A percentile compares a stretch with the other conserved stretches of the same genome.
Conservation (phyloP, 129 eudicot genomes). For the Solidago caesia region DNA sequence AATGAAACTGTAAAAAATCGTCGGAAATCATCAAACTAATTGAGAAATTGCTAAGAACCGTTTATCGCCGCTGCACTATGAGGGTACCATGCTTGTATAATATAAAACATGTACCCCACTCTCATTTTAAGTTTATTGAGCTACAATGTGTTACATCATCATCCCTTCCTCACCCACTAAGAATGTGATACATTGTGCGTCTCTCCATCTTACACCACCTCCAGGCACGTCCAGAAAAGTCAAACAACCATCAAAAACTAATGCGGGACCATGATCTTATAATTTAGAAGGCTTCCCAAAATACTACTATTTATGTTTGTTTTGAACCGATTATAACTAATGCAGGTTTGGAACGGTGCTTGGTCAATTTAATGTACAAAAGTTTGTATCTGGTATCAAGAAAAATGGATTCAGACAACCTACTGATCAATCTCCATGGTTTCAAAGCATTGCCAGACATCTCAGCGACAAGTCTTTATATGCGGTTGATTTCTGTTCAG, state of each 20-base stretch:
- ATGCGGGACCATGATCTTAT: too few species aligned
- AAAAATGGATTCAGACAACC: conserved; percentile 38
- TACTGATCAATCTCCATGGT: conserved; percentile 45
- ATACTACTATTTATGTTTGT: neutral
- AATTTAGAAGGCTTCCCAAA: neutral
- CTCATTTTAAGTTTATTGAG: neutral
- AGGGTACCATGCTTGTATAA: too few species aligned
- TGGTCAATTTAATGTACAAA: conserved; percentile 78
- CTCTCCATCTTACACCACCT: too few species aligned
- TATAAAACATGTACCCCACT: too few species aligned
- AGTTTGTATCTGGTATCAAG: conserved; percentile 52
- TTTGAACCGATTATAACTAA: neutral
- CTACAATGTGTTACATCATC: neutral
- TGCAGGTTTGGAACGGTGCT: conserved; percentile 69
- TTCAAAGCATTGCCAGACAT: conserved; percentile 47
- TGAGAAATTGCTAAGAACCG: too few species aligned
- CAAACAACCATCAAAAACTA: too few species aligned
- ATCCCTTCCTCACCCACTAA: neutral
- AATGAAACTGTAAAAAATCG: too few species aligned
- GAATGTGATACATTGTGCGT: neutral
- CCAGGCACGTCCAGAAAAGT: too few species aligned
- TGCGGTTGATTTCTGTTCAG: conserved; percentile 61
- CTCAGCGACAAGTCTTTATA: conserved; percentile 57
- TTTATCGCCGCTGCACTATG: too few species aligned
- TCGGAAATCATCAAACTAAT: too few species aligned